Evolutionary conservation across 140 eudicot species (phyloP), one percentile per base, ranked within the genome.

Genomic region (Bidens hawaiensis): DNA sequence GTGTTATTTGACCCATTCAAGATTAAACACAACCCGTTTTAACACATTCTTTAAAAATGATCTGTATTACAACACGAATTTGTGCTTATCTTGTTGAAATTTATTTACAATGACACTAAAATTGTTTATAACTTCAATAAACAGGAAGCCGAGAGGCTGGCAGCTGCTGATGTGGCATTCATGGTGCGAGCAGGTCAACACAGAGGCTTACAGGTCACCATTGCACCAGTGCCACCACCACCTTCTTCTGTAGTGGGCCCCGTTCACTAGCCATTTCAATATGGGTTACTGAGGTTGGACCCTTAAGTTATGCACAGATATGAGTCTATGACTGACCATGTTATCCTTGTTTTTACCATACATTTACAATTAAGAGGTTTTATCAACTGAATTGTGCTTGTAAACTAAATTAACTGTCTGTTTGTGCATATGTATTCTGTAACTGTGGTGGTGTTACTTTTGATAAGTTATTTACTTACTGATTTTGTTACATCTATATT

Each of bases 111-210:
- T 58, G 22, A 18, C 23, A 30, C 45, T 45, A n/a, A 58, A 58
- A 26, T 15, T n/a, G n/a, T n/a, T n/a, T n/a, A n/a, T n/a, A 24
- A 52, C 22, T 38, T 33, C 17, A 28, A 74, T 55, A 6, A 48
- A 52, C 81, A 86, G 95, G 95, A 86, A 67, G 85, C 90, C 19
- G 88, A 85, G 24, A 91, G 94, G 28, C 62, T 84, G 69, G 90
- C 77, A 43, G 90, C 90, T 16, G 65, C 79, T 46, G 95, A 86
- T 65, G 87, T 82, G 46, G 95, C 95, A 17, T 83, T 72, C 67
- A 65, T 86, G 87, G 27, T 86, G 52, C 90, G 80, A 64, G 75
- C 87, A 15, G 90, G 75, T 49, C 90, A 83, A 60, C 85, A 66
- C 51, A 75, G 87, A 62, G 85, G 95, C 33, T 64, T 86, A 41